Evolutionary conservation across 495 filamentous ascomycete species (phyloP).

Genomic region (Daldinia decipiens): DNA sequence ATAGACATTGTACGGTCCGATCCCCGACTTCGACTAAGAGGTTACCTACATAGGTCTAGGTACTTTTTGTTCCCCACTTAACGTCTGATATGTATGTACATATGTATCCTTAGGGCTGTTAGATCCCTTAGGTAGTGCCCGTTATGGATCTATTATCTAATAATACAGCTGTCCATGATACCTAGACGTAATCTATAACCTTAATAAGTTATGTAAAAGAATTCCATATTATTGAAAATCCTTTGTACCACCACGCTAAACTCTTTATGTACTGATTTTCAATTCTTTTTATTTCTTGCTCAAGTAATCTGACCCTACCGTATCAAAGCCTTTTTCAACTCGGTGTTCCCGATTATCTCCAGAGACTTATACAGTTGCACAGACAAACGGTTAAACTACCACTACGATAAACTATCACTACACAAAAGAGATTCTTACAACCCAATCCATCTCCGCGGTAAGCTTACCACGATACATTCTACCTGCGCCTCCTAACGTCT

Average conservation of each 20-base stretch:
- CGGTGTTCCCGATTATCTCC: not conserved
- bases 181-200: not conserved
- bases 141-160: conserved; percentile 25
- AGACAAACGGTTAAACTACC: no score
- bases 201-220: not conserved
- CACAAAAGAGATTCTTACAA: not conserved
- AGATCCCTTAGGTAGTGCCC: not conserved
- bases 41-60: no score
- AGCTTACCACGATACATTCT: not conserved
- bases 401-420: not conserved
- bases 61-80: not conserved
- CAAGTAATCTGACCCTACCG: not conserved
- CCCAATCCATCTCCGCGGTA: not conserved
- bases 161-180: not conserved
- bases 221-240: no score
- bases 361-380: not conserved
- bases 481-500: conserved; percentile 5
- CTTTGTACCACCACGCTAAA: conserved; percentile 18
- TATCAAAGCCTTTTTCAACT: not conserved
- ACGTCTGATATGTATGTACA: no score
- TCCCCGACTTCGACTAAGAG: not conserved
- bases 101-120: not conserved
- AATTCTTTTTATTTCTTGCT: not conserved
- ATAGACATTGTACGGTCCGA: conserved; percentile 3
- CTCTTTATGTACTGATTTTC: conserved; percentile 18